Conservation (phyloP, 2,329 filamentous ascomycete species). For the Penicillium rolfsii region DNA sequence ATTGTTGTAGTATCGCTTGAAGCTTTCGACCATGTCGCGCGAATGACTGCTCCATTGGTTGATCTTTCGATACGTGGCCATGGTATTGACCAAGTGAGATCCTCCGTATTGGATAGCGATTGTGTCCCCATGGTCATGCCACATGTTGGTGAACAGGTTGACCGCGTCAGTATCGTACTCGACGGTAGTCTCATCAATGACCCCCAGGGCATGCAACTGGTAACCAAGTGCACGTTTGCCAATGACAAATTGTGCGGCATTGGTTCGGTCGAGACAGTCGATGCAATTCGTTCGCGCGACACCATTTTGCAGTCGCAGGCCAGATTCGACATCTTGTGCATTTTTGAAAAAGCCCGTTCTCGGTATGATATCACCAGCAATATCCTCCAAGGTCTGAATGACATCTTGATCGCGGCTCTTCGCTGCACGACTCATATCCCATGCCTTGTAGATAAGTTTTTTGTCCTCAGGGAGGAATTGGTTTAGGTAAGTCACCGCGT, state of each 20-base stretch:
- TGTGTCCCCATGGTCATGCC: slow-evolving; percentile 95
- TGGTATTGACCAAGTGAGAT: slow-evolving; percentile 96
- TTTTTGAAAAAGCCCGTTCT: slow-evolving; percentile 96
- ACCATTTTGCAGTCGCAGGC: slow-evolving; percentile 80
- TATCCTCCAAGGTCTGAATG: slow-evolving; percentile 85
- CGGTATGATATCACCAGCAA: slow-evolving; percentile 82
- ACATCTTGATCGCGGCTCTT: slow-evolving; percentile 93
- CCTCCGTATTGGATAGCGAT: slow-evolving; percentile 98
- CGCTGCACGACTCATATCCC: slow-evolving; percentile 96
- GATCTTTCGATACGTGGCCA: slow-evolving; percentile 98
- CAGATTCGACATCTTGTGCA: slow-evolving; percentile 69
- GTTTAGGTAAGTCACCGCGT: slow-evolving; percentile 88
- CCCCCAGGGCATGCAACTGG: slow-evolving; percentile 87
- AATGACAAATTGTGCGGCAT: slow-evolving; percentile 96
- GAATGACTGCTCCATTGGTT: slow-evolving; percentile 99
- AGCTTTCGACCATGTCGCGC: slow-evolving; percentile 97
- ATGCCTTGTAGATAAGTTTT: slow-evolving; percentile 90
- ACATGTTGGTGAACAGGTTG: slow-evolving; percentile 97
- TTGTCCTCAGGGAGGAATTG: slow-evolving; percentile 84
- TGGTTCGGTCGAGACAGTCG: slow-evolving; percentile 94
- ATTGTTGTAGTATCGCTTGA: slow-evolving; percentile 99
- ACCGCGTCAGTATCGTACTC: slow-evolving; percentile 95
- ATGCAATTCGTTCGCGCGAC: slow-evolving; percentile 96
- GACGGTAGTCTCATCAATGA: slow-evolving; percentile 76
- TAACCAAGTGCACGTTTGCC: slow-evolving; percentile 91